Conservation (phyloP, 2,329 filamentous ascomycete species). For the Aspergillus tanneri region DNA sequence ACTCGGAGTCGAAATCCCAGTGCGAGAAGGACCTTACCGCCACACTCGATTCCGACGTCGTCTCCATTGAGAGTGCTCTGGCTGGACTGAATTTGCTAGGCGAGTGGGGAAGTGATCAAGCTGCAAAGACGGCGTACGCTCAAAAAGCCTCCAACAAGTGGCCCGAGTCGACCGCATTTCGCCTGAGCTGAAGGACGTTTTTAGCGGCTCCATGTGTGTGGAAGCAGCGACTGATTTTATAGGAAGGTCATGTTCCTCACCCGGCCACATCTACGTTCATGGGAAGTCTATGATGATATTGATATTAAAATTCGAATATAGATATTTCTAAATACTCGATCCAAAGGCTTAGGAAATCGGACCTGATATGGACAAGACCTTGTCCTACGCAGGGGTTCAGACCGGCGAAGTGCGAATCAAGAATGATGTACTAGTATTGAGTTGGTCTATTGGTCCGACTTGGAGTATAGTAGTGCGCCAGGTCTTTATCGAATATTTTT, state of each 20-base stretch:
- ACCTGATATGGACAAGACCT: too few relatives aligned
- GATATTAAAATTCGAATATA: not conserved
- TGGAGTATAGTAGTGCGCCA: too few relatives aligned
- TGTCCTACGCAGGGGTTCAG: too few relatives aligned
- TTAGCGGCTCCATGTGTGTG: too few relatives aligned
- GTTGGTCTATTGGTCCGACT: too few relatives aligned
- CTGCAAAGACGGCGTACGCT: constrained; percentile 52
- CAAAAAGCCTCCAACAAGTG: constrained; percentile 42
- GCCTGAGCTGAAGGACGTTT: constrained; percentile 20
- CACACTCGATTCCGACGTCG: constrained; percentile 53
- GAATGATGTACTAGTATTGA: too few relatives aligned
- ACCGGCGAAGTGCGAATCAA: too few relatives aligned
- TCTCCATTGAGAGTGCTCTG: constrained; percentile 58
- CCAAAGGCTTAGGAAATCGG: not conserved
- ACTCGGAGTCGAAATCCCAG: constrained; percentile 55
- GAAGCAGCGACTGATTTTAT: too few relatives aligned
- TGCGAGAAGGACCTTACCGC: constrained; percentile 63
- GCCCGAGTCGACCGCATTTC: constrained; percentile 42
- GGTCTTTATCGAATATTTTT: too few relatives aligned
- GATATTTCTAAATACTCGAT: not conserved
- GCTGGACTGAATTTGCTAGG: constrained; percentile 54
- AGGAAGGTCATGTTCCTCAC: too few relatives aligned
- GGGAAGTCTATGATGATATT: too few relatives aligned
- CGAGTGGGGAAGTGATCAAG: constrained; percentile 52
- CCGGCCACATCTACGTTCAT: too few relatives aligned